Evolutionary conservation across 345 rosid genomes (phyloP).

Genomic region (Eucalyptus fibrosa): DNA sequence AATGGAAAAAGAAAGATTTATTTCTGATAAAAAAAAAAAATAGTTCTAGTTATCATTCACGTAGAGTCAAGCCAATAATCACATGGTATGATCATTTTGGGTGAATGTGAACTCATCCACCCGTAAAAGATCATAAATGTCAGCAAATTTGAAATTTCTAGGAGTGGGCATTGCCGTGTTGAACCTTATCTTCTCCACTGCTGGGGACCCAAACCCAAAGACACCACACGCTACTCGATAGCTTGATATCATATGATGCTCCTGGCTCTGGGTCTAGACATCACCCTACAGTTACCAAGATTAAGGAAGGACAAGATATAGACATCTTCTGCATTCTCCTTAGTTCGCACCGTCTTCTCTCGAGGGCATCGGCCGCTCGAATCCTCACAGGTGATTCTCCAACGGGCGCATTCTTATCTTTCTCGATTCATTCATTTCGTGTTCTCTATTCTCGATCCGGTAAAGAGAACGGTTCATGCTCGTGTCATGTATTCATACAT

Average conservation of each 20-base stretch:
- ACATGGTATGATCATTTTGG: too few species aligned
- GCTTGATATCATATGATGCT: not conserved
- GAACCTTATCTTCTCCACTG: not conserved
- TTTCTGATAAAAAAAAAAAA: too few species aligned
- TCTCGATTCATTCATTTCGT: too few species aligned
- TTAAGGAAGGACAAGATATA: not conserved
- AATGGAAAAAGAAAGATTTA: too few species aligned
- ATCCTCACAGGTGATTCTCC: not conserved
- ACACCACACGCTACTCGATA: not conserved
- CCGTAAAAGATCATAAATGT: not conserved
- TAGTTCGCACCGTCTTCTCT: not conserved
- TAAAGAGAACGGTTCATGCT: not conserved
- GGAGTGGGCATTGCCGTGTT: not conserved
- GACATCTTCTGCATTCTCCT: not conserved
- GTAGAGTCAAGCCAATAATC: too few species aligned
- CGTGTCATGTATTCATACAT: not conserved
- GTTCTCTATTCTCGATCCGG: not conserved
- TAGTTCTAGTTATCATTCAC: too few species aligned
- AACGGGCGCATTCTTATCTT: not conserved
- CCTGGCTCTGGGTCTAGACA: not conserved
- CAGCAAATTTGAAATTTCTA: not conserved
- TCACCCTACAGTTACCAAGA: not conserved
- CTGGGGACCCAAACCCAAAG: not conserved
- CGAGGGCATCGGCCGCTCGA: not conserved
- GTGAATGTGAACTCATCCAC: too few species aligned